Percentiles rank a stretch among this genome's conserved stretches.
Conservation (phyloP, 805 yeast species). For the Yamadazyma akitaensis region DNA sequence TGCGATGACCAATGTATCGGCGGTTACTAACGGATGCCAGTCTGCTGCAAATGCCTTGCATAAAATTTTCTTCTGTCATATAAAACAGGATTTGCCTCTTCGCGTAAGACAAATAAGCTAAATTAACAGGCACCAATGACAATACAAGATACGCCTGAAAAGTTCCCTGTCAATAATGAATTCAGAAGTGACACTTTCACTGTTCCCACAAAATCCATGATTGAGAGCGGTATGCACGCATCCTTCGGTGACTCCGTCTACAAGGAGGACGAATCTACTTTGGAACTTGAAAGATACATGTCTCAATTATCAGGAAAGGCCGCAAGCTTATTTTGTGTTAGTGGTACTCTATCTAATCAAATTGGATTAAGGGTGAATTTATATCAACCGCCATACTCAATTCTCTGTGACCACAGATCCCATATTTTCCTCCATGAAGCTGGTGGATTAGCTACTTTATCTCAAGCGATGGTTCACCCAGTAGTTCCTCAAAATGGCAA, state of each 20-base stretch:
- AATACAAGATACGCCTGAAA: constrained; percentile 2
- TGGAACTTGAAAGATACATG: constrained; percentile 31
- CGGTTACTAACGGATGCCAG: not conserved
- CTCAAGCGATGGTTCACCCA: constrained; percentile 42
- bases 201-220: constrained; percentile 75
- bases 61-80: not conserved
- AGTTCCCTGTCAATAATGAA: constrained; percentile 32
- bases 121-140: constrained; percentile 1
- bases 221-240: constrained; percentile 43
- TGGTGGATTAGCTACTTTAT: constrained; percentile 41
- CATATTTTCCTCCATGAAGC: constrained; percentile 40
- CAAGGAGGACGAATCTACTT: constrained; percentile 36
- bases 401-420: constrained; percentile 36
- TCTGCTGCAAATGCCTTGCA: not conserved
- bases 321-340: constrained; percentile 39
- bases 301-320: constrained; percentile 36
- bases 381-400: constrained; percentile 40
- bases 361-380: constrained; percentile 37
- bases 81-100: not conserved
- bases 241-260: constrained; percentile 43
- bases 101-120: not conserved
- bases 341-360: constrained; percentile 43
- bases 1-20: too few species aligned
- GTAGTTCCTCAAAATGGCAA: constrained; percentile 32
- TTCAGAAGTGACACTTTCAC: constrained; percentile 78